Conservation (phyloP, 169 alveolate genomes). For the Plasmodium relictum region DNA sequence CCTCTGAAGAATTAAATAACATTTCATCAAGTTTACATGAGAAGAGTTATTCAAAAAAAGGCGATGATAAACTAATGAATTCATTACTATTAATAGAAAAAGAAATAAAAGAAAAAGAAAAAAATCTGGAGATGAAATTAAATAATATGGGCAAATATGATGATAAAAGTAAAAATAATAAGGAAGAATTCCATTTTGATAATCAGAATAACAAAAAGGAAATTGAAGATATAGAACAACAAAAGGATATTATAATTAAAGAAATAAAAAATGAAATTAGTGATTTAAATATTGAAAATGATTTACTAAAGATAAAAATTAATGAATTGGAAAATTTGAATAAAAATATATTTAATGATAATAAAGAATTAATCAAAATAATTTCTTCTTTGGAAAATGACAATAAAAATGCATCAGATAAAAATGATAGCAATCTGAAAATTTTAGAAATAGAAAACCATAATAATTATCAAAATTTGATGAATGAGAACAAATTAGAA, state of each 20-base stretch:
- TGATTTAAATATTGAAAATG: conserved; percentile 42
- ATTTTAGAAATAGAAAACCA: neutral
- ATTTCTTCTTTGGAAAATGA: conserved; percentile 24
- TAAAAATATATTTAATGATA: conserved; percentile 44
- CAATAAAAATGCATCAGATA: neutral
- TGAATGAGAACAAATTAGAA: conserved; percentile 36
- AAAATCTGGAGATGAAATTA: neutral
- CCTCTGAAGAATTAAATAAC: conserved; percentile 38
- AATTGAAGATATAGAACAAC: neutral
- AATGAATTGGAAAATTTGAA: conserved; percentile 40
- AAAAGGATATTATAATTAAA: neutral
- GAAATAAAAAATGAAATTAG: conserved; percentile 19
- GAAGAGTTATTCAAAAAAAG: neutral
- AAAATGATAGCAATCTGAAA: neutral
- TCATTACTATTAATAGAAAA: conserved; percentile 5
- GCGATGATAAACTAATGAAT: neutral
- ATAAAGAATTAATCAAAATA: conserved; percentile 48
- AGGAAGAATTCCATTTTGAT: neutral
- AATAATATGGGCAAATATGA: neutral
- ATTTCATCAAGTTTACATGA: conserved; percentile 12
- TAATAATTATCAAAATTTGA: conserved; percentile 16
- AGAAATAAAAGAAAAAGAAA: conserved; percentile 12
- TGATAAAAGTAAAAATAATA: neutral
- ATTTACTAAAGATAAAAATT: conserved; percentile 31
- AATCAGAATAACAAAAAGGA: neutral